Evolutionary conservation across 352 stramenopile genomes (phyloP).

Genomic region (Elongisporangium undulatum): DNA sequence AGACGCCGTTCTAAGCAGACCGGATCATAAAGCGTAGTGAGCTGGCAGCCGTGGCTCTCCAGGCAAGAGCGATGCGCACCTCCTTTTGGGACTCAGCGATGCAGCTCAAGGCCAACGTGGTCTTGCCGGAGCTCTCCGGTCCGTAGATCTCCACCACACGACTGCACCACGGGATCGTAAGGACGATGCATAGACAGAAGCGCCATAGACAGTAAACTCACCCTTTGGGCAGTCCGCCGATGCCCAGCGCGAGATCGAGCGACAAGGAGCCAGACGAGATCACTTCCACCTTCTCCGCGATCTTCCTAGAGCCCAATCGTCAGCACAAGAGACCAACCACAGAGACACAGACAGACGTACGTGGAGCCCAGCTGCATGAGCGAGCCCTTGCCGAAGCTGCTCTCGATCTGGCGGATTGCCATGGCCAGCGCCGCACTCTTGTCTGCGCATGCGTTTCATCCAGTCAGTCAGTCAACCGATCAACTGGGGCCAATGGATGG

Average conservation of each 20-base stretch:
- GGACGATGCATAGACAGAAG: background rate
- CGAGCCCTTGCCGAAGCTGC: constrained; percentile 93
- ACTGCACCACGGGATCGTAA: constrained; percentile 20
- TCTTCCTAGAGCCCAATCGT: constrained; percentile 38
- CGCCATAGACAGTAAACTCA: constrained; percentile 11
- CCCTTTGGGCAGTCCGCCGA: constrained; percentile 94
- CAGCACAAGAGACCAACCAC: background rate
- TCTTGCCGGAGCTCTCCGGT: constrained; percentile 98
- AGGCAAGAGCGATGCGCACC: constrained; percentile 1
- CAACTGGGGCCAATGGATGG: background rate
- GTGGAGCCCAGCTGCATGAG: constrained; percentile 96
- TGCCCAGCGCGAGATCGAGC: constrained; percentile 87
- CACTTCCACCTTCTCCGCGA: constrained; percentile 88
- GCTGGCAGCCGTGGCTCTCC: background rate
- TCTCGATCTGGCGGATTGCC: constrained; percentile 95
- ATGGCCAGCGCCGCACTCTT: constrained; percentile 89
- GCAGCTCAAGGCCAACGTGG: constrained; percentile 96
- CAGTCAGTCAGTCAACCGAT: background rate
- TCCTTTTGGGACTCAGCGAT: constrained; percentile 95
- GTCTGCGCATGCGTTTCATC: constrained; percentile 25
- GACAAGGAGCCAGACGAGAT: constrained; percentile 94
- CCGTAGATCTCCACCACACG: constrained; percentile 99
- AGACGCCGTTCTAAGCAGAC: constrained; percentile 72
- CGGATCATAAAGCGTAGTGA: background rate
- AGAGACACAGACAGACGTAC: constrained; percentile 14